These are phyloP conservation scores for Furcasterigmium sp. DNA, from an alignment of 2,329 filamentous ascomycete genomes.

Conservation along the genomic window DNA sequence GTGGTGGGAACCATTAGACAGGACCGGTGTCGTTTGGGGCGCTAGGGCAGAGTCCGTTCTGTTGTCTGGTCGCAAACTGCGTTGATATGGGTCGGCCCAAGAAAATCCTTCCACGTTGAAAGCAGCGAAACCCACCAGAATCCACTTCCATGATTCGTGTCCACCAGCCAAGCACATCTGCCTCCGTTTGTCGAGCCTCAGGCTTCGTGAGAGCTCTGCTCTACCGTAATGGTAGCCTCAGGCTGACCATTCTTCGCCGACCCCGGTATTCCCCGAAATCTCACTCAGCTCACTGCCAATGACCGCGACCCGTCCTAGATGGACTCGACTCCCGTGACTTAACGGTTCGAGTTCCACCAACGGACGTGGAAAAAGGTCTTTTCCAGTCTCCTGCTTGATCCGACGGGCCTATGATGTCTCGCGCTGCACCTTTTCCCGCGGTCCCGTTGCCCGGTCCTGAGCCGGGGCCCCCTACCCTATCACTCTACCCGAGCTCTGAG, in stretches of 20 bases:
- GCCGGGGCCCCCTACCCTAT: conserved; percentile 8
- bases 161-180: background rate
- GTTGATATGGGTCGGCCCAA: background rate
- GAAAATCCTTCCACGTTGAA: background rate
- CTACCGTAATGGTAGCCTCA: background rate
- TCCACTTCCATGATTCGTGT: conserved; percentile 5
- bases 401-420: conserved; percentile 12
- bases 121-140: background rate
- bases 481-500: conserved; percentile 15
- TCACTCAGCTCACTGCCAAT: background rate
- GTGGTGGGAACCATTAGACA: background rate
- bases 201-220: conserved; percentile 3
- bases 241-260: background rate
- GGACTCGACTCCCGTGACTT: conserved; percentile 1
- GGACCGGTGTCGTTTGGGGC: background rate
- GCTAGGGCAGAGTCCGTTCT: conserved; percentile 1
- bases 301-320: background rate
- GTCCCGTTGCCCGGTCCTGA: conserved; percentile 13
- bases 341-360: background rate
- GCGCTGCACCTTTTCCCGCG: conserved; percentile 12
- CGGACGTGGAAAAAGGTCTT: conserved; percentile 2
- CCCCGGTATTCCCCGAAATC: conserved; percentile 3
- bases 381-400: conserved; percentile 7
- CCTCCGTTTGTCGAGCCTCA: conserved; percentile 5
- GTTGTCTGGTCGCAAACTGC: background rate